Percentiles rank a stretch among this genome's conserved stretches.
These are phyloP conservation scores for Monosporascus sp. DNA, from an alignment of 2,329 filamentous ascomycete species.

Conservation along the genomic window DNA sequence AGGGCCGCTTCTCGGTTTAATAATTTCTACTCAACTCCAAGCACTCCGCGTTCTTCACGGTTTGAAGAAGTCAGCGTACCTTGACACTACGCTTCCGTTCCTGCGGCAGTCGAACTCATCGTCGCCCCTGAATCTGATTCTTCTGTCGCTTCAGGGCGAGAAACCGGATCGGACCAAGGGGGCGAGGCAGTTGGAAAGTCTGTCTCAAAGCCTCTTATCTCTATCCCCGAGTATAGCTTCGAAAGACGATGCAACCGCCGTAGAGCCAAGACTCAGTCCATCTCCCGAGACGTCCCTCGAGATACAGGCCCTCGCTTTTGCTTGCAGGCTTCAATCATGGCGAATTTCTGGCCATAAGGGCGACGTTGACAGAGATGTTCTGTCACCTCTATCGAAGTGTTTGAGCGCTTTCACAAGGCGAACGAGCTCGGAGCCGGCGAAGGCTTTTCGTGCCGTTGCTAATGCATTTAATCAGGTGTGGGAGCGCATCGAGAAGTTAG, in stretches of 20 bases:
- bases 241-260: conserved; percentile 53
- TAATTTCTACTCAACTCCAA: conserved; percentile 61
- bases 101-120: conserved; percentile 46
- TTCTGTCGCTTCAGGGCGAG: conserved; percentile 36
- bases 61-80: conserved; percentile 51
- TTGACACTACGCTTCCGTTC: conserved; percentile 52
- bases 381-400: conserved; percentile 60
- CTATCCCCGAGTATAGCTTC: conserved; percentile 62
- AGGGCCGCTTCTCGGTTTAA: conserved; percentile 42
- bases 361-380: conserved; percentile 57
- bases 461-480: conserved; percentile 32
- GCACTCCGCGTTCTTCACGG: conserved; percentile 57
- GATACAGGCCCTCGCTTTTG: conserved; percentile 59
- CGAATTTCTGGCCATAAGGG: conserved; percentile 52
- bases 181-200: conserved; percentile 58
- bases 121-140: conserved; percentile 55
- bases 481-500: conserved; percentile 30
- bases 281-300: conserved; percentile 53
- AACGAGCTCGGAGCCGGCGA: conserved; percentile 19
- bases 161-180: conserved; percentile 49
- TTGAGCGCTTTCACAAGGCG: conserved; percentile 56
- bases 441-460: conserved; percentile 33
- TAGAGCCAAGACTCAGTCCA: conserved; percentile 48
- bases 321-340: conserved; percentile 61
- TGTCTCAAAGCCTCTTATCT: conserved; percentile 60